Evolutionary conservation across 331 rosid genomes (phyloP).

Genomic region (Rosa hybrid): DNA sequence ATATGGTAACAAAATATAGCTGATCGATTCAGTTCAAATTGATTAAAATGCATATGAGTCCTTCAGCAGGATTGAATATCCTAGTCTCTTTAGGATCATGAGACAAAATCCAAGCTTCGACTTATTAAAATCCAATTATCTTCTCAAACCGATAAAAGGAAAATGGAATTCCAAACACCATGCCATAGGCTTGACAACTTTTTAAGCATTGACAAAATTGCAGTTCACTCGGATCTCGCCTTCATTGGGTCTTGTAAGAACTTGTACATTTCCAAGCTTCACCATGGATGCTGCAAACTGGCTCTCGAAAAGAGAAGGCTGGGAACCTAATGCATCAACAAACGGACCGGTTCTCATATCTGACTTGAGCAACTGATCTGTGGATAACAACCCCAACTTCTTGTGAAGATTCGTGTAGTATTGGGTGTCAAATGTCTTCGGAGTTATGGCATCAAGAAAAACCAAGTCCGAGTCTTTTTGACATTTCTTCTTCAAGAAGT

Average conservation of each 20-base stretch:
- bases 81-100: not conserved
- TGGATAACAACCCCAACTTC: conserved; percentile 67
- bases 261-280: conserved; percentile 86
- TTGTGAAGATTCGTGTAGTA: conserved; percentile 63
- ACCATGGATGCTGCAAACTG: conserved; percentile 83
- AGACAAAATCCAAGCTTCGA: not conserved
- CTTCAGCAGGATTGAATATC: not conserved
- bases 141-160: not conserved
- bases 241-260: conserved; percentile 57
- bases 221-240: conserved; percentile 82
- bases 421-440: conserved; percentile 62
- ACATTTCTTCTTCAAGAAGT: conserved; percentile 56
- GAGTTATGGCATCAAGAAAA: conserved; percentile 66
- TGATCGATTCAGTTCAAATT: no score
- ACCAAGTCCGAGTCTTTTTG: conserved; percentile 38
- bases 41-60: not conserved
- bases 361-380: conserved; percentile 68
- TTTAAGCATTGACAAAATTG: conserved; percentile 51
- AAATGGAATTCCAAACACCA: not conserved
- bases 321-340: conserved; percentile 65
- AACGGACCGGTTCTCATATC: conserved; percentile 70
- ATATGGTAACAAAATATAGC: not conserved
- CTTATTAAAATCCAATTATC: conserved; percentile 13
- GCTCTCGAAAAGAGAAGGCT: conserved; percentile 58
- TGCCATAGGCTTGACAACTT: not conserved